phyloP scores from a whole-genome alignment of 139 green algal species.

The Volvox reticuliferus region DNA sequence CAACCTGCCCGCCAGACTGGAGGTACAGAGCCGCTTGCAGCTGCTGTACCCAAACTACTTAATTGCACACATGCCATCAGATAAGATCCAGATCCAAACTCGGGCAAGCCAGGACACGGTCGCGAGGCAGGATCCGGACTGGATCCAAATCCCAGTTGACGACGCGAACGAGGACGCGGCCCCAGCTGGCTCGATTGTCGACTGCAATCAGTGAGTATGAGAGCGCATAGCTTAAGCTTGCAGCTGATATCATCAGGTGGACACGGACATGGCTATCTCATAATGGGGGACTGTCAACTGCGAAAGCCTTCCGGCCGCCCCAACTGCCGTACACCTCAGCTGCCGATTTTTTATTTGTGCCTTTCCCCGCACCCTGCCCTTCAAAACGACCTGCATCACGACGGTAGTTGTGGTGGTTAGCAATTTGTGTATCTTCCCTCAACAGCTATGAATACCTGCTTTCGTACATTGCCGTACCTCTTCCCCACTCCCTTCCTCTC shows the following conservation, averaged over 20 bases:
- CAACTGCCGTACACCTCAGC: too few species aligned
- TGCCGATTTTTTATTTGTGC: too few species aligned
- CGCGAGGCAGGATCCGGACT: background rate
- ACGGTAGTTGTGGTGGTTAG: too few species aligned
- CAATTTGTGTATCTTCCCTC: too few species aligned
- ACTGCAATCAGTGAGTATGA: slow-evolving; percentile 66
- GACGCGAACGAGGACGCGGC: slow-evolving; percentile 2
- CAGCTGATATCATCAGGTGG: background rate
- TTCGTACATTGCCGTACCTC: too few species aligned
- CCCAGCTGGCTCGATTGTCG: slow-evolving; percentile 19
- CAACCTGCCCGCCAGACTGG: slow-evolving; percentile 65
- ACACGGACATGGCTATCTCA: too few species aligned
- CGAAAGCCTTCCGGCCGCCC: too few species aligned
- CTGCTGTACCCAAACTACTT: slow-evolving; percentile 80
- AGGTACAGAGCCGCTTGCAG: slow-evolving; percentile 80
- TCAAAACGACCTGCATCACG: too few species aligned
- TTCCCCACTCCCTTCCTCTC: too few species aligned
- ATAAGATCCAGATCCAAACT: slow-evolving; percentile 70
- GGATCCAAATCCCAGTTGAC: background rate
- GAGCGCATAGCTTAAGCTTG: background rate
- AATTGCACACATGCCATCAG: slow-evolving; percentile 83
- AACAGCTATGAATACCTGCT: too few species aligned
- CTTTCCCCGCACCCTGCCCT: too few species aligned
- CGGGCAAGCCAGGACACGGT: background rate
- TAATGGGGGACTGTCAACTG: too few species aligned